Base-by-base conservation (phyloP, 192 early-diverging fungal species). In the Linnemannia hyalina region DNA sequence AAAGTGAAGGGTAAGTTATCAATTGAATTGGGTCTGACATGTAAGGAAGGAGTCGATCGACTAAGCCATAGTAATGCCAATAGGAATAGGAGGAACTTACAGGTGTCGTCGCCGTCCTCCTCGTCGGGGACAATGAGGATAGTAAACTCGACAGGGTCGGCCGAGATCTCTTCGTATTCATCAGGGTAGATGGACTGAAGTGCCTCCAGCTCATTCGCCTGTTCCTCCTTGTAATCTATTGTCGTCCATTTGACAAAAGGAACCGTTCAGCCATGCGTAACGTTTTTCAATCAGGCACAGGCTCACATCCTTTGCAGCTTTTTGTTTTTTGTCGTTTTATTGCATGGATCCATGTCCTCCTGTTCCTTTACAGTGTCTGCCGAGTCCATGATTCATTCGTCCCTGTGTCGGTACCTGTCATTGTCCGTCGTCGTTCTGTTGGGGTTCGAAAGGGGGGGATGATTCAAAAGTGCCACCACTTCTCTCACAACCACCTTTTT, bases 151-250 rank as follows among this genome's bases (percentile, higher is more conserved):
- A 83, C 88, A 46, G 82, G 82, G 36, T 74, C 76, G 9, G 73
- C 18, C 69, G 88, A 90, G 54, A 87, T 90, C 91, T 93, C 89
- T 80, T 91, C 89, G 57, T 95, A 93, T 85, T 96, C 95, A 75
- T 93, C 94, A 55, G 93, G 93, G 88, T 96, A 97, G 83, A 97
- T 97, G 54, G 94, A 95, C 76, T 95, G 91, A 68, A 97, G 92
- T 29, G 93, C 95, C 77, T 96, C 95, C 52, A 97, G 76, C 78
- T 97, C 96, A 82, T 93, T 94, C 40, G 90, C 88, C 87, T 96
- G 95, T 86, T 97, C 96, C 77, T 95, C 95, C 44, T 88, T 85
- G 87, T 96, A 95, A 89, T 94, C 95, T 90, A 90, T 77, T 54
- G 5, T 70, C 44, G 60, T 15, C n/a, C 60, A 65, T 29, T 1